Evolutionary conservation across 2,329 filamentous ascomycete species (phyloP).

Genomic region (Nothomitra cinnamomea): DNA sequence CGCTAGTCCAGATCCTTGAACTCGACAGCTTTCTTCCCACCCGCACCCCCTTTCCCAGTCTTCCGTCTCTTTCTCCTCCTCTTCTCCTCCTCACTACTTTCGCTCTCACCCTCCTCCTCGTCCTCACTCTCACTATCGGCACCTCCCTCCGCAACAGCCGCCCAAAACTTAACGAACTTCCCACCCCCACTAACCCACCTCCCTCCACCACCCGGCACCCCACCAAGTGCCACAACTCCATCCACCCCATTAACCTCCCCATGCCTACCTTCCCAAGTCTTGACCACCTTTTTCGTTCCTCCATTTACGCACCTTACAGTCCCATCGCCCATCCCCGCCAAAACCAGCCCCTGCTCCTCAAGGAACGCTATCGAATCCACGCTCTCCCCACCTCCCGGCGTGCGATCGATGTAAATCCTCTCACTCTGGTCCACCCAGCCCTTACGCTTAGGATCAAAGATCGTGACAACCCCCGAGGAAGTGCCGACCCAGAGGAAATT

Average conservation of each 20-base stretch:
- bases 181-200: slow-evolving; percentile 85
- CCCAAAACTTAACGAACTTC: slow-evolving; percentile 75
- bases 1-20: neutral
- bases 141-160: slow-evolving; percentile 32
- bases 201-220: slow-evolving; percentile 59
- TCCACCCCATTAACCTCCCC: slow-evolving; percentile 84
- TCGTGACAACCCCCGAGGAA: slow-evolving; percentile 63
- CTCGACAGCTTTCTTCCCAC: neutral
- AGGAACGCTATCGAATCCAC: slow-evolving; percentile 61
- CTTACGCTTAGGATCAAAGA: slow-evolving; percentile 56
- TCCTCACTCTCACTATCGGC: slow-evolving; percentile 24
- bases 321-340: slow-evolving; percentile 70
- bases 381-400: slow-evolving; percentile 47
- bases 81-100: slow-evolving; percentile 27
- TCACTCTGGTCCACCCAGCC: slow-evolving; percentile 96
- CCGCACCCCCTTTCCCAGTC: slow-evolving; percentile 16
- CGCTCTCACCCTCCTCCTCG: slow-evolving; percentile 28
- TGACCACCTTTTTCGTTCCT: slow-evolving; percentile 52
- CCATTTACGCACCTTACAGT: slow-evolving; percentile 54
- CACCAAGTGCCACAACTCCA: slow-evolving; percentile 57
- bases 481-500: slow-evolving; percentile 58
- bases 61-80: slow-evolving; percentile 27
- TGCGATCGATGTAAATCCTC: slow-evolving; percentile 56
- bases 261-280: slow-evolving; percentile 52
- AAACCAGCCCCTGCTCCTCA: slow-evolving; percentile 44